Conservation (phyloP, 306 rosid species). For the Acacia acuminata region DNA sequence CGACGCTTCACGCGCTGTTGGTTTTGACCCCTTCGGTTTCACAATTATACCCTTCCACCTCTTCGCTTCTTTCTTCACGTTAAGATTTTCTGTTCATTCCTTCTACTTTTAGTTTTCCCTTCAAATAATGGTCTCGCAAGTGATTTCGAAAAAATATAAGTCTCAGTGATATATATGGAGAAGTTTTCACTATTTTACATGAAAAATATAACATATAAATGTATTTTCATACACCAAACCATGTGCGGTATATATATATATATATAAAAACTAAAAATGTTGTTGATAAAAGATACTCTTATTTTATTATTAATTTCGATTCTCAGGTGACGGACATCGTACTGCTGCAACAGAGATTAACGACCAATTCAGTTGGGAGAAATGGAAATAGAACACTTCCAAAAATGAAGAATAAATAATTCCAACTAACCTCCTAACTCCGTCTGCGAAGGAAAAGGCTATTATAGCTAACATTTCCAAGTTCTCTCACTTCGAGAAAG, state of each 20-base stretch:
- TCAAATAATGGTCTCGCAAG: neutral
- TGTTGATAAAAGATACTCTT: neutral
- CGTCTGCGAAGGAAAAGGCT: slow-evolving; percentile 4
- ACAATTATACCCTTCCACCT: neutral
- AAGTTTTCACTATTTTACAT: neutral
- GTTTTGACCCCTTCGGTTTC: neutral
- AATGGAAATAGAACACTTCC: neutral
- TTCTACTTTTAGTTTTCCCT: neutral
- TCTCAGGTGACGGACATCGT: neutral
- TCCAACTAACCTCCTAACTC: neutral
- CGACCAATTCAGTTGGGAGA: neutral
- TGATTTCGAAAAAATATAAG: neutral
- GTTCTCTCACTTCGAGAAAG: slow-evolving; percentile 27
- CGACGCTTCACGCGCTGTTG: neutral
- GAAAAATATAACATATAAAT: neutral
- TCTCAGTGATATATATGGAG: neutral
- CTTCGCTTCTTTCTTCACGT: neutral
- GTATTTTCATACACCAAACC: neutral
- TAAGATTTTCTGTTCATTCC: neutral
- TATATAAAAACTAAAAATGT: neutral
- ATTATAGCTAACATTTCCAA: slow-evolving; percentile 7
- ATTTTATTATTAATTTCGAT: neutral
- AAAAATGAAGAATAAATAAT: neutral
- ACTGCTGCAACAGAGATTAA: neutral
- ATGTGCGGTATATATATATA: no score